A percentile compares a stretch with the other conserved stretches of the same genome.
Evolutionary conservation across 768 basidiomycete genomes (phyloP).

Genomic region (Serendipita indica): DNA sequence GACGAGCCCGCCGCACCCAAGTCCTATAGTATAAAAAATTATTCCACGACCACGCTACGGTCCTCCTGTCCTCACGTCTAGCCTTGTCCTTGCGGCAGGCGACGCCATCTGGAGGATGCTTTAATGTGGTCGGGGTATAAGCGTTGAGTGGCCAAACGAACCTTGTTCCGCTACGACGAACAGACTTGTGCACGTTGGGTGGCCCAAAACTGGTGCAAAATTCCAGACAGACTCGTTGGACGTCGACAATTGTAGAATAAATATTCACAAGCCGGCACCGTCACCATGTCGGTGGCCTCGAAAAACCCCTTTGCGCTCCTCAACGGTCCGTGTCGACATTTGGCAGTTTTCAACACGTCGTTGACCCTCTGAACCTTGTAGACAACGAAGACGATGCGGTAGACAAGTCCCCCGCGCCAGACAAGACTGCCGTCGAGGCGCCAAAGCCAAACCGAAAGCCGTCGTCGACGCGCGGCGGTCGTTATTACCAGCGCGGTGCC

Average conservation of each 20-base stretch:
- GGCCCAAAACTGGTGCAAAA: not conserved
- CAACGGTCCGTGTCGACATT: too few relatives aligned
- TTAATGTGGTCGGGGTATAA: conserved; percentile 48
- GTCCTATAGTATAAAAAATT: conserved; percentile 53
- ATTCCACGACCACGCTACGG: conserved; percentile 74
- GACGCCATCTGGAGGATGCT: conserved; percentile 82
- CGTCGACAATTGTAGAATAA: conserved; percentile 14
- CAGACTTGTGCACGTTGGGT: conserved; percentile 12
- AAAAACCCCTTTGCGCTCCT: conserved; percentile 76
- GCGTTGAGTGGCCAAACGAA: conserved; percentile 30
- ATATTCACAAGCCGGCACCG: conserved; percentile 41
- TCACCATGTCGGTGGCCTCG: conserved; percentile 81
- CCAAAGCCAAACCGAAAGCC: conserved; percentile 41
- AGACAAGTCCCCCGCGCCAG: conserved; percentile 17
- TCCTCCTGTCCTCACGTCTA: conserved; percentile 74
- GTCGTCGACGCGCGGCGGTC: conserved; percentile 43
- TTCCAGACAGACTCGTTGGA: not conserved
- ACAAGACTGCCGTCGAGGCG: conserved; percentile 24
- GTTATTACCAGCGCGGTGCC: conserved; percentile 55
- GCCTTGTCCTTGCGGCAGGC: conserved; percentile 54
- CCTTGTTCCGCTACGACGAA: conserved; percentile 17
- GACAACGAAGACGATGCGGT: conserved; percentile 3
- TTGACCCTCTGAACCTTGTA: not conserved
- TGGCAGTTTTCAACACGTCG: conserved; percentile 8
- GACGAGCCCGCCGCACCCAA: conserved; percentile 66